A percentile compares a stretch with the other conserved stretches of the same genome.
These are phyloP conservation scores for Lentinus brumalis DNA, from an alignment of 768 basidiomycete genomes.

Conservation along the genomic window DNA sequence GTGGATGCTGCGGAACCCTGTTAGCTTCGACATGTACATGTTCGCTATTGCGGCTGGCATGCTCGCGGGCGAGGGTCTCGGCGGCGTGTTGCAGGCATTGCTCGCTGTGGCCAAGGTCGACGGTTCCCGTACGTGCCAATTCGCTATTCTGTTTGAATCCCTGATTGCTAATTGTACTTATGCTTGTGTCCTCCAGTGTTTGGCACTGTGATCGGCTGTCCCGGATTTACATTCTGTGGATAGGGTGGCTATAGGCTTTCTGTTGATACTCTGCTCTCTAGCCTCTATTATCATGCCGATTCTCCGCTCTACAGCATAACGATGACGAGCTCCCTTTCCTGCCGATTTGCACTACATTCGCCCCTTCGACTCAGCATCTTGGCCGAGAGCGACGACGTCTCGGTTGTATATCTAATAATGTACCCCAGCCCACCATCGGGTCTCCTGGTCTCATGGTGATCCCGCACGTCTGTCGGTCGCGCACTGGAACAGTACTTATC, in stretches of 20 bases:
- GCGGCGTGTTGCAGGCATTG: constrained; percentile 61
- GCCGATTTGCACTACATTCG: too few relatives aligned
- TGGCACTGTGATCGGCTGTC: constrained; percentile 57
- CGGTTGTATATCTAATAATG: too few relatives aligned
- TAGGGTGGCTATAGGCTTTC: constrained; percentile 24
- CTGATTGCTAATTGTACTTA: neutral
- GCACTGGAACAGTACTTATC: too few relatives aligned
- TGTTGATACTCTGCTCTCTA: neutral
- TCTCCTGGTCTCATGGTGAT: too few relatives aligned
- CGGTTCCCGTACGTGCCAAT: constrained; percentile 42
- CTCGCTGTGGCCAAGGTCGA: constrained; percentile 54
- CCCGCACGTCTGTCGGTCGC: too few relatives aligned
- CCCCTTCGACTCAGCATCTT: too few relatives aligned
- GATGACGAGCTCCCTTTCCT: too few relatives aligned
- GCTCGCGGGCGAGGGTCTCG: constrained; percentile 52
- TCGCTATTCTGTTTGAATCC: neutral
- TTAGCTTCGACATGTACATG: constrained; percentile 38
- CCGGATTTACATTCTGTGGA: constrained; percentile 54
- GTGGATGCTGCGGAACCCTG: constrained; percentile 47
- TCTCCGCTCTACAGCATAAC: too few relatives aligned
- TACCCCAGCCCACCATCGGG: too few relatives aligned
- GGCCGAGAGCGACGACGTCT: too few relatives aligned
- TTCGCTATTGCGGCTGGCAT: constrained; percentile 42
- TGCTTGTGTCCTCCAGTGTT: constrained; percentile 21
- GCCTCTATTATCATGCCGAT: too few relatives aligned